A percentile compares a stretch with the other conserved stretches of the same genome.
phyloP scores from a whole-genome alignment of 331 rosid genomes.

The Quercus lobata region DNA sequence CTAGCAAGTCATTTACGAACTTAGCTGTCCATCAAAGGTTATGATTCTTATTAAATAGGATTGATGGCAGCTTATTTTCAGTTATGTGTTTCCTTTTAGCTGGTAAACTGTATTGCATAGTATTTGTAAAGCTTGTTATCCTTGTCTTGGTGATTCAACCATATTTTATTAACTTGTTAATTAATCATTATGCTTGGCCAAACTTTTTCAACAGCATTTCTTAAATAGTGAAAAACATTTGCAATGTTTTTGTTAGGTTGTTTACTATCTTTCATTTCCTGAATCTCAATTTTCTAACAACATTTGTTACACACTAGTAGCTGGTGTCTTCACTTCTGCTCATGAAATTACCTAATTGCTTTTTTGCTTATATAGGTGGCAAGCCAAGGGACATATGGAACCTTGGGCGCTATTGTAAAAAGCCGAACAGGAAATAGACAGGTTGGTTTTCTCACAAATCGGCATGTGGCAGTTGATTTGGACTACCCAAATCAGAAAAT shows the following conservation, averaged over 20 bases:
- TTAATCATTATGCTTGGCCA: too few relatives aligned
- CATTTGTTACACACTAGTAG: slow-evolving; percentile 15
- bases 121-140: background rate
- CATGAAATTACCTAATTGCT: slow-evolving; percentile 7
- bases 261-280: background rate
- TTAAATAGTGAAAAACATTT: too few relatives aligned
- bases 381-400: slow-evolving; percentile 95
- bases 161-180: background rate
- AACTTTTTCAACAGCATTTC: too few relatives aligned
- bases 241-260: too few relatives aligned
- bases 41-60: background rate
- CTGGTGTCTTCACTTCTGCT: background rate
- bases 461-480: slow-evolving; percentile 98
- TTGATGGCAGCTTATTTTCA: background rate
- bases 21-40: background rate
- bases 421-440: slow-evolving; percentile 89
- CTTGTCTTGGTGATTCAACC: background rate
- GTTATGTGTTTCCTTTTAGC: background rate
- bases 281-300: slow-evolving; percentile 21
- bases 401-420: slow-evolving; percentile 94
- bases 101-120: background rate
- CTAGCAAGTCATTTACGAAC: background rate
- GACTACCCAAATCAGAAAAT: slow-evolving; percentile 98
- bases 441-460: slow-evolving; percentile 94
- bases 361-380: slow-evolving; percentile 75